These are phyloP conservation scores for Fusarium mangiferae DNA, from an alignment of 2,329 filamentous ascomycete species.

Conservation along the genomic window DNA sequence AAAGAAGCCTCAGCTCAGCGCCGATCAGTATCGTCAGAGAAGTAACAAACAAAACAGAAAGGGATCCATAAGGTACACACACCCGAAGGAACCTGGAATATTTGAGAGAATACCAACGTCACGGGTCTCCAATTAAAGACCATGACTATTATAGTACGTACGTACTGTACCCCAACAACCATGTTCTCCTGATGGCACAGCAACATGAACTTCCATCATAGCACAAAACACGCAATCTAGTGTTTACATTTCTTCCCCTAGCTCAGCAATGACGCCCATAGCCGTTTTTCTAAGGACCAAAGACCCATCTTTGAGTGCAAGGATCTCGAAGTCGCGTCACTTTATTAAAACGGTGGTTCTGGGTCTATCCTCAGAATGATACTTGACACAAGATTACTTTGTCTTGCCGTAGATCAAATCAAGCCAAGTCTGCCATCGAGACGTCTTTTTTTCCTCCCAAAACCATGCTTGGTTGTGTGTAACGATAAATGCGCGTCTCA, in stretches of 20 bases:
- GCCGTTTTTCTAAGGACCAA: not conserved
- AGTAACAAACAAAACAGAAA: not conserved
- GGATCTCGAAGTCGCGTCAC: not conserved
- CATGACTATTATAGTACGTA: slow-evolving; percentile 2
- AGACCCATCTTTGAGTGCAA: not conserved
- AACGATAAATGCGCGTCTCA: not conserved
- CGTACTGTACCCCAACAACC: not conserved
- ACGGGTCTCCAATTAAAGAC: slow-evolving; percentile 7
- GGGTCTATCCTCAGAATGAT: not conserved
- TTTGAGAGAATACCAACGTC: not conserved
- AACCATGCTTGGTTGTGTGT: not conserved
- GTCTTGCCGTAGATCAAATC: not conserved
- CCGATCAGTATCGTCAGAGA: not conserved
- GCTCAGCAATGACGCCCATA: slow-evolving; percentile 9
- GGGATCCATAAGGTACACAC: not conserved
- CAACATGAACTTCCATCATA: slow-evolving; percentile 15
- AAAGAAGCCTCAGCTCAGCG: not conserved
- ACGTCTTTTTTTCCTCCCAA: not conserved
- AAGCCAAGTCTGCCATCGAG: not conserved
- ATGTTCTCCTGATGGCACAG: slow-evolving; percentile 17
- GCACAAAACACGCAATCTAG: slow-evolving; percentile 21
- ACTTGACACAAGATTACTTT: not conserved
- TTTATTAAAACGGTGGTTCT: not conserved
- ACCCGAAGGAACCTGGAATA: not conserved
- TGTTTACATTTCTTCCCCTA: not conserved